These are phyloP conservation scores for Russula ochroleuca DNA, from an alignment of 768 basidiomycete species.

Conservation along the genomic window DNA sequence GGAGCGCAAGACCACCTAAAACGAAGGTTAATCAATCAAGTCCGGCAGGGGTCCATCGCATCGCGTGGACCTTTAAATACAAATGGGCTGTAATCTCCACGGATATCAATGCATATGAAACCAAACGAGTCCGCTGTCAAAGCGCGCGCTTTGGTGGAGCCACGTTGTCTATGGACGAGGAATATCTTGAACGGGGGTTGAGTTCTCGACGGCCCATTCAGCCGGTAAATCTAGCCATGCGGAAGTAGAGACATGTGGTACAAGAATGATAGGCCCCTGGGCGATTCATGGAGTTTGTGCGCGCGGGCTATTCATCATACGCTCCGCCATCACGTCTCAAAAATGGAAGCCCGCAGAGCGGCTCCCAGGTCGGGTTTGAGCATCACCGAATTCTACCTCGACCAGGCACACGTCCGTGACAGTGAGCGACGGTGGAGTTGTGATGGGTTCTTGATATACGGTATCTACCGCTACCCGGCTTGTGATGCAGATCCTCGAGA, in stretches of 20 bases:
- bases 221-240: not conserved
- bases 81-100: not conserved
- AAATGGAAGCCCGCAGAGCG: not conserved
- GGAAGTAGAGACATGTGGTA: not conserved
- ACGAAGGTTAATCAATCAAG: not conserved
- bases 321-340: not conserved
- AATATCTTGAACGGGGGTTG: not conserved
- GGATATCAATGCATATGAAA: not conserved
- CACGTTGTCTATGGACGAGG: not conserved
- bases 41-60: not conserved
- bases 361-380: not conserved
- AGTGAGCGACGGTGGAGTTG: not conserved
- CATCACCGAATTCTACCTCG: not conserved
- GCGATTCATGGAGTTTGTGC: constrained; percentile 2
- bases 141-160: not conserved
- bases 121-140: not conserved
- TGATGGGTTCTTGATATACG: not conserved
- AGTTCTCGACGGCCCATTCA: not conserved
- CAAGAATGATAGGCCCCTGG: not conserved
- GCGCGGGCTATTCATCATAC: not conserved
- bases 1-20: not conserved
- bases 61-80: not conserved
- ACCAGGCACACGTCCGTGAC: not conserved
- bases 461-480: not conserved
- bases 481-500: not conserved